Evolutionary conservation across 1,284 basidiomycete genomes (phyloP), one percentile per base, ranked within the genome.

Genomic region (Malassezia brasiliensis): DNA sequence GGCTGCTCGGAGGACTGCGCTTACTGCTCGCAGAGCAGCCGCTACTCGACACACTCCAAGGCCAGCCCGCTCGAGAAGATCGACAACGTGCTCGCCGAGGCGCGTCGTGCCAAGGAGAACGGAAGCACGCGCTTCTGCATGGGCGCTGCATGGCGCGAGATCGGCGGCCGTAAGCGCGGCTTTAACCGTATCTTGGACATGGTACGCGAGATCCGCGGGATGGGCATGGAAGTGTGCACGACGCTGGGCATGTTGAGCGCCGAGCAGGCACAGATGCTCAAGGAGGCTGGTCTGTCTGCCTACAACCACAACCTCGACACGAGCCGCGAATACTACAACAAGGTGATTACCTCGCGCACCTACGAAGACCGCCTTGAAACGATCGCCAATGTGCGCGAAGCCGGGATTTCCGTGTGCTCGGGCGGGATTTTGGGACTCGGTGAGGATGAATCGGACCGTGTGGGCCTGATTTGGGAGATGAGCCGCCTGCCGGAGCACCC

Each of bases 251-350:
- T 98, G 93, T 79, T 98, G 42, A 84, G 84, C 3, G 85, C 90
- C 20, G 90, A 93, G 56, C 93, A 98, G 77, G 93, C 93, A n/a
- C 59, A 64, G 52, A 51, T 52, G 57, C 81, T 96, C 63, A 96
- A 96, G 77, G 84, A 91, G 77, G 93, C 93, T 40, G 93, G 93
- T 39, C 77, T 96, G 68, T 96, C 90, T 40, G 93, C 93, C 1
- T 96, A 98, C 79, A 98, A 96, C 76, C 93, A 98, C 77, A 98
- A 98, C 77, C 83, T 98, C 56, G 93, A 98, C 77, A 98, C 93
- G 1, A 96, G 90, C 38, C 82, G 93, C 62, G 93, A 98, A 77
- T 94, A 87, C 77, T 96, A 96, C 76, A 90, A 90, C 36, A 80
- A 88, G 79, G 88, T 88, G 47, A 96, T 96, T 76, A 94, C 90